phyloP scores from a whole-genome alignment of 805 yeast genomes.

The Kuraishia borneana region DNA sequence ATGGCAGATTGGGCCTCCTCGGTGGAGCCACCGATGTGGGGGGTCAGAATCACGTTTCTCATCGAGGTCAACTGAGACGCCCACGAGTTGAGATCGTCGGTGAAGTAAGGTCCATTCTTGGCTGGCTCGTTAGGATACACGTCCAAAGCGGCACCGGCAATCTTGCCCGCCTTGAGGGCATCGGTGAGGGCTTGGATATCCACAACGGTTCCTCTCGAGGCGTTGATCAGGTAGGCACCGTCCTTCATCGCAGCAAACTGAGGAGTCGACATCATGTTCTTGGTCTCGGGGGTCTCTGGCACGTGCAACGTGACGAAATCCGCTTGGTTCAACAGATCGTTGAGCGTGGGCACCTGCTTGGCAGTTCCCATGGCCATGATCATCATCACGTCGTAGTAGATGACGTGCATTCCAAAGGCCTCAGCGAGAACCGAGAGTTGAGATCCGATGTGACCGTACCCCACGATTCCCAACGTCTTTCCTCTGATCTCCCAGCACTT shows the following conservation, averaged over 20 bases:
- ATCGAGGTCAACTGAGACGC: slow-evolving; percentile 69
- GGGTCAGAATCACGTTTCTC: slow-evolving; percentile 86
- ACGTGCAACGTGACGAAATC: slow-evolving; percentile 93
- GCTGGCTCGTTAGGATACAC: slow-evolving; percentile 97
- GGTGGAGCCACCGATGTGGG: slow-evolving; percentile 98
- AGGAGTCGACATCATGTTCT: slow-evolving; percentile 77
- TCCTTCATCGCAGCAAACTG: slow-evolving; percentile 95
- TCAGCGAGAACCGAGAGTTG: slow-evolving; percentile 96
- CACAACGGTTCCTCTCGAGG: slow-evolving; percentile 95
- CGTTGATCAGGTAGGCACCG: slow-evolving; percentile 89
- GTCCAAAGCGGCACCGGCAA: slow-evolving; percentile 96
- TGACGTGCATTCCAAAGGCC: slow-evolving; percentile 93
- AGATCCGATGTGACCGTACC: slow-evolving; percentile 97
- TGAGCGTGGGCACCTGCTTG: slow-evolving; percentile 76
- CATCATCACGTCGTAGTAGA: slow-evolving; percentile 84
- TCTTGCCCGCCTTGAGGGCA: slow-evolving; percentile 86
- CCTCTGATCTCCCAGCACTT: slow-evolving; percentile 99
- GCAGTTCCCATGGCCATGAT: slow-evolving; percentile 97
- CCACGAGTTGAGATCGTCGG: slow-evolving; percentile 69
- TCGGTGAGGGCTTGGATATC: slow-evolving; percentile 89
- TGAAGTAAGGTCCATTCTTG: slow-evolving; percentile 80
- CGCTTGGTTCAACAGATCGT: slow-evolving; percentile 67
- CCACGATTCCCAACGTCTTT: slow-evolving; percentile 92
- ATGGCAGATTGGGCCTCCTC: slow-evolving; percentile 98
- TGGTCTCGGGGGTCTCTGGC: slow-evolving; percentile 89